phyloP scores from a whole-genome alignment of 2,329 filamentous ascomycete species.

The Dactylella cylindrospora region DNA sequence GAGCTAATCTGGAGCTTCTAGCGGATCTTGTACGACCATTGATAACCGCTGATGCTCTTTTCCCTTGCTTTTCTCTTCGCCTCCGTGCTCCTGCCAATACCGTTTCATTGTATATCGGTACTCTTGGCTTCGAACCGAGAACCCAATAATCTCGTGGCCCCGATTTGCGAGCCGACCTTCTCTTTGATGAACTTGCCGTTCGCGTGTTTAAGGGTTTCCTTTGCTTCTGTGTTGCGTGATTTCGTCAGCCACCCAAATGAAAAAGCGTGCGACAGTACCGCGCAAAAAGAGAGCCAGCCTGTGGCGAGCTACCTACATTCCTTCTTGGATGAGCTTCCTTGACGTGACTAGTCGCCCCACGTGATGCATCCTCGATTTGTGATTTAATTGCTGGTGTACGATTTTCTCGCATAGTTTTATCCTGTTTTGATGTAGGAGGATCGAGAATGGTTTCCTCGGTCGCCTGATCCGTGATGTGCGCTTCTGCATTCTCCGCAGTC shows the following conservation, averaged over 20 bases:
- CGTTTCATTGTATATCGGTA: slow-evolving; percentile 16
- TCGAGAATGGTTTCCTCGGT: neutral
- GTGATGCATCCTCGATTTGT: too few relatives aligned
- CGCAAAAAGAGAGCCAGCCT: too few relatives aligned
- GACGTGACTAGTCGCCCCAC: neutral
- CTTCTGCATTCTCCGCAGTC: neutral
- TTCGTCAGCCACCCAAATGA: too few relatives aligned
- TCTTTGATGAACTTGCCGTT: neutral
- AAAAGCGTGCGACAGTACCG: too few relatives aligned
- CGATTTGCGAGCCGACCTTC: slow-evolving; percentile 10
- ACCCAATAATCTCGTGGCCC: slow-evolving; percentile 36
- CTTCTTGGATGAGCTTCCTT: neutral
- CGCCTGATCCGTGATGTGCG: neutral
- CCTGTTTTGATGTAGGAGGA: neutral
- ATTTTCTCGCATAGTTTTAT: neutral
- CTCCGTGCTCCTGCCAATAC: neutral
- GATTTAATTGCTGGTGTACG: neutral
- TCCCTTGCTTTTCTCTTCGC: neutral
- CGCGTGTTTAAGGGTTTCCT: neutral
- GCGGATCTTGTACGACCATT: neutral
- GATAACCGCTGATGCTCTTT: neutral
- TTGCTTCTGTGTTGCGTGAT: neutral
- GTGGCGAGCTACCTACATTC: neutral
- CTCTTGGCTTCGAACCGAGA: slow-evolving; percentile 11
- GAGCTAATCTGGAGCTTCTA: slow-evolving; percentile 3